Percentiles rank a stretch among this genome's conserved stretches.
Evolutionary conservation across 2,329 filamentous ascomycete genomes (phyloP).

Genomic region (Incumbomyces delicatus): DNA sequence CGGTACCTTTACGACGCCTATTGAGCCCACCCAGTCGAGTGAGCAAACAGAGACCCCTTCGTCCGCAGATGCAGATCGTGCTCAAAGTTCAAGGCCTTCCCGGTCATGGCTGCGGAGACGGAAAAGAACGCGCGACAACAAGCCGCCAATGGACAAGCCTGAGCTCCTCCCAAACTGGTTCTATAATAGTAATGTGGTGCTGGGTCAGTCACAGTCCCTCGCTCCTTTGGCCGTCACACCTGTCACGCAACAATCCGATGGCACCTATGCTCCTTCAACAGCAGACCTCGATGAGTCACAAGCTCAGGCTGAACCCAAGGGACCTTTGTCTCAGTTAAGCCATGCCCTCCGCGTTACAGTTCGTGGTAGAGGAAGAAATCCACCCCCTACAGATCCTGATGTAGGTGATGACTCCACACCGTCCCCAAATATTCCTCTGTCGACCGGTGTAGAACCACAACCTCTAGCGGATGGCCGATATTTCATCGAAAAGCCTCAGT

Average conservation of each 20-base stretch:
- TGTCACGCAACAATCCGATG: background rate
- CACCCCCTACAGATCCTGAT: background rate
- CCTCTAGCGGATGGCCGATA: conserved; percentile 9
- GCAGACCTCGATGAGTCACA: background rate
- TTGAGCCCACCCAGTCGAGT: too few relatives aligned
- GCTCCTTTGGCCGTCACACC: background rate
- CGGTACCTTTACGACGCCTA: too few relatives aligned
- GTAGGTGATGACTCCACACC: background rate
- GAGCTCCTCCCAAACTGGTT: conserved; percentile 16
- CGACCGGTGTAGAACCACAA: background rate
- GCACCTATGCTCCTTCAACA: background rate
- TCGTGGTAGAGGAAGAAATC: background rate
- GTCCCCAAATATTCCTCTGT: background rate
- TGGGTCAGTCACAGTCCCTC: background rate
- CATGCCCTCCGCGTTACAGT: too few relatives aligned
- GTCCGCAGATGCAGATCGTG: too few relatives aligned
- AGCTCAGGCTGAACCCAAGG: background rate
- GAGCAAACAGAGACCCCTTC: background rate
- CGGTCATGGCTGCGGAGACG: conserved; percentile 14
- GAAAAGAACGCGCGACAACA: conserved; percentile 12
- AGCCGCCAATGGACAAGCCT: conserved; percentile 6
- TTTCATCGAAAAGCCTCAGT: conserved; percentile 15
- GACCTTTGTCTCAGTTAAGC: background rate
- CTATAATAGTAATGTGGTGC: conserved; percentile 12
- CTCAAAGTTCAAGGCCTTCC: conserved; percentile 9